Evolutionary conservation across 441 rosid species (phyloP), one percentile per base, ranked within the genome.

Genomic region (Bocquillonia castaneifolia): DNA sequence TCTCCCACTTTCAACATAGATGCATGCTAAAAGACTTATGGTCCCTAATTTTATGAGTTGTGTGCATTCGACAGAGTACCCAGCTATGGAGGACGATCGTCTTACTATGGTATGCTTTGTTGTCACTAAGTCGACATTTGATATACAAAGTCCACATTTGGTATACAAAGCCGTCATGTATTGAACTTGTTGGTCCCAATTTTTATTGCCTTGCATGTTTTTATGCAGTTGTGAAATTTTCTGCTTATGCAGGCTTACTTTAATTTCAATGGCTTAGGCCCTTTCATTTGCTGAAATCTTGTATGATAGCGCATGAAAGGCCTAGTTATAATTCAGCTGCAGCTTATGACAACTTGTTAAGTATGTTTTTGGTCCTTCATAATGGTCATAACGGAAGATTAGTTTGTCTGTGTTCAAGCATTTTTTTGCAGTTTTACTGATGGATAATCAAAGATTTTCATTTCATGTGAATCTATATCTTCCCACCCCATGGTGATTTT

Each of bases 41-140:
- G 1, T 54, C 23, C 10, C 36, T 52, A 45, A 1, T 63, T 25
- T 39, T 64, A 1, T 20, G 39, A 8, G 59, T 78, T 60, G 66
- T 65, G 51, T 45, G 37, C 69, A 44, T 59, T 75, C 57, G 71
- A 65, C 87, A 93, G 96, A 77, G 93, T 82, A 80, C 83, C 86
- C 68, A 75, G 91, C 77, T 63, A 87, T 59, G 86, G 89, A 70
- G 93, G 88, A 57, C 83, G 82, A 65, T 70, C 92, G 44, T 76
- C 87, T 51, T 66, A 87, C 61, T 83, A 86, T 83, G 97, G 96
- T 93, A 84, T 70, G 66, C 7, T 13, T n/a, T 64, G 29, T 51
- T 68, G 64, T 71, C 34, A 25, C 56, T 15, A 36, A 4, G 4
- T 36, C 40, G 10, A 36, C 6, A 36, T 36, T 36, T 36, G 40